Conservation (phyloP, 371 early-diverging fungal genomes). For the Basidiobolus meristosporus region DNA sequence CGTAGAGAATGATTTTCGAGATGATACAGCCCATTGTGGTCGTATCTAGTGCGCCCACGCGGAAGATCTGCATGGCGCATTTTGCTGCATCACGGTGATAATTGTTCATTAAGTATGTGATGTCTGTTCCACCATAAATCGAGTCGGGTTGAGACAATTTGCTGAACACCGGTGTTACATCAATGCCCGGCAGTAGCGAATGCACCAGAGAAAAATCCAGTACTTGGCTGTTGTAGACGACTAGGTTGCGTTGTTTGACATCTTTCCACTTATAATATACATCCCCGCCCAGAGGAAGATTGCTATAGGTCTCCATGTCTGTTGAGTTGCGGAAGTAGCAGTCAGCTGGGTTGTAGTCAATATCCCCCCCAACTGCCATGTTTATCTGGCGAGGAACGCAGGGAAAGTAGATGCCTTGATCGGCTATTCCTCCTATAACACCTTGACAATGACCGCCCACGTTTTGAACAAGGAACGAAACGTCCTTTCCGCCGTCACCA, state of each 20-base stretch:
- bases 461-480: no score
- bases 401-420: slow-evolving; percentile 15
- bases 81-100: slow-evolving; percentile 5
- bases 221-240: slow-evolving; percentile 62
- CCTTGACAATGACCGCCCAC: no score
- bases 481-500: not conserved
- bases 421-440: no score
- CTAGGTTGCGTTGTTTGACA: slow-evolving; percentile 22
- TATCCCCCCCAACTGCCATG: not conserved
- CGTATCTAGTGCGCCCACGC: slow-evolving; percentile 53
- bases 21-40: slow-evolving; percentile 58
- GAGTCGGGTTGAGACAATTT: slow-evolving; percentile 9
- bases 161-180: no score
- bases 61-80: slow-evolving; percentile 12
- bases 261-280: slow-evolving; percentile 59
- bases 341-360: no score
- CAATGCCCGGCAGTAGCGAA: no score
- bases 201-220: slow-evolving; percentile 20
- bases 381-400: not conserved
- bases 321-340: no score
- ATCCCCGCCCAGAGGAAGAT: slow-evolving; percentile 20
- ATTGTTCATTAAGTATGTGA: slow-evolving; percentile 9
- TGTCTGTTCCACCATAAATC: slow-evolving; percentile 12
- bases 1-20: slow-evolving; percentile 52
- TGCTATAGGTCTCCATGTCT: slow-evolving; percentile 1